phyloP scores from a whole-genome alignment of 768 basidiomycete genomes.

The Sistotremastrum suecicum region DNA sequence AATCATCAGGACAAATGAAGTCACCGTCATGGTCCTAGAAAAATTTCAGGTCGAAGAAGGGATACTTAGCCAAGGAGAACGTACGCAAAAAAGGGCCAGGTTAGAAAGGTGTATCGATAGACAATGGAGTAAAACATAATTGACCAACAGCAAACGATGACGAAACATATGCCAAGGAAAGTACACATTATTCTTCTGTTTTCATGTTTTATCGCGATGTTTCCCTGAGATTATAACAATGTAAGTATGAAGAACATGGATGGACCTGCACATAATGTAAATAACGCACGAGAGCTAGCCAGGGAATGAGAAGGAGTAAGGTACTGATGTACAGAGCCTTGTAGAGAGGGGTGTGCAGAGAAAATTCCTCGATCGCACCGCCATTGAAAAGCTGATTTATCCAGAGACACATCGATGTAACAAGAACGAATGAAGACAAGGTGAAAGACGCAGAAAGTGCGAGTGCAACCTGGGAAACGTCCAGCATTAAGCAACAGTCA shows the following conservation, averaged over 20 bases:
- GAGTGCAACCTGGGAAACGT: too few species aligned
- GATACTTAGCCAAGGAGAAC: neutral
- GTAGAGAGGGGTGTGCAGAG: conserved; percentile 22
- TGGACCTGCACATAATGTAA: neutral
- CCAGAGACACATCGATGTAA: conserved; percentile 35
- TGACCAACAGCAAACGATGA: conserved; percentile 25
- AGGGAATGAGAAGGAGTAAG: conserved; percentile 29
- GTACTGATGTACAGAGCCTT: conserved; percentile 27
- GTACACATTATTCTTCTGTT: conserved; percentile 22
- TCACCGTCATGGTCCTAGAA: conserved; percentile 20
- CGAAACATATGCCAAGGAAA: conserved; percentile 24
- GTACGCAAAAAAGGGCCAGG: conserved; percentile 20
- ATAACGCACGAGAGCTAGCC: conserved; percentile 28
- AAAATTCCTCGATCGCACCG: conserved; percentile 16
- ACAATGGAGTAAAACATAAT: conserved; percentile 25
- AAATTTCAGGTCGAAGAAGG: conserved; percentile 25
- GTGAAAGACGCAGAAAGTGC: too few species aligned
- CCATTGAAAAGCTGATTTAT: conserved; percentile 30
- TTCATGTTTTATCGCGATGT: conserved; percentile 33
- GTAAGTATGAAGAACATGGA: neutral
- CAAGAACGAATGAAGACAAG: conserved; percentile 25
- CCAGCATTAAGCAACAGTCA: too few species aligned
- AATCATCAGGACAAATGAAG: conserved; percentile 27
- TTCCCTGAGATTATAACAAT: conserved; percentile 24
- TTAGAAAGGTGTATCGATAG: conserved; percentile 22